These are phyloP conservation scores for Hymenotorrendiella dingleyae DNA, from an alignment of 2,329 filamentous ascomycete genomes.

Conservation along the genomic window DNA sequence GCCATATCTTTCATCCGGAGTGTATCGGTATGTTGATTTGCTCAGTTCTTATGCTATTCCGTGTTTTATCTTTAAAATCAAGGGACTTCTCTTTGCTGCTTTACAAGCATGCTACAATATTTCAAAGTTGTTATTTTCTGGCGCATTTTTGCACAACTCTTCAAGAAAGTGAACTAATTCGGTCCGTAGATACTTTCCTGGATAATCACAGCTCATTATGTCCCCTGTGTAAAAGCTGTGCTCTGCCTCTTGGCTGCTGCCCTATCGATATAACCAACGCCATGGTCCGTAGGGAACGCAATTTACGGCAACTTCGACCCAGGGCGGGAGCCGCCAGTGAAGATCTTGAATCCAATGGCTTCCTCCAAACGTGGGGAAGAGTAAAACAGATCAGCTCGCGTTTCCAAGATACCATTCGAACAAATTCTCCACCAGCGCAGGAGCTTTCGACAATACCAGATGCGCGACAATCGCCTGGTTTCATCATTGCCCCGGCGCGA, in stretches of 20 bases:
- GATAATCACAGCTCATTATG: constrained; percentile 76
- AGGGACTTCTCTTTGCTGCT: too few relatives aligned
- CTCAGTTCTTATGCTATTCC: too few relatives aligned
- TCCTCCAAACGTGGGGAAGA: constrained; percentile 4
- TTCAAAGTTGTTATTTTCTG: too few relatives aligned
- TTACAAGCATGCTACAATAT: too few relatives aligned
- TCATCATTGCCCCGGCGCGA: constrained; percentile 2
- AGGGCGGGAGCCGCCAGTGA: constrained; percentile 17
- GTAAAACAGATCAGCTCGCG: constrained; percentile 9
- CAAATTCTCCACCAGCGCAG: neutral
- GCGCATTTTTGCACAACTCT: too few relatives aligned
- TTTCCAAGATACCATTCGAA: constrained; percentile 8
- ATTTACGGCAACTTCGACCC: constrained; percentile 45
- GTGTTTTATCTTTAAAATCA: too few relatives aligned
- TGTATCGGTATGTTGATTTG: too few relatives aligned
- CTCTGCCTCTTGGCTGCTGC: constrained; percentile 63
- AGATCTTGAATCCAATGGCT: constrained; percentile 12
- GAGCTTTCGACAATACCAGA: constrained; percentile 9
- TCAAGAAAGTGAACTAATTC: too few relatives aligned
- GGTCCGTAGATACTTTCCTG: constrained; percentile 79
- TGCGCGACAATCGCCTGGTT: constrained; percentile 13
- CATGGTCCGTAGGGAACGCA: constrained; percentile 78
- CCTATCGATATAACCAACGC: constrained; percentile 68
- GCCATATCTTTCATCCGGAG: constrained; percentile 87
- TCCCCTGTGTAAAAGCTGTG: constrained; percentile 81